phyloP scores from a whole-genome alignment of 2,329 filamentous ascomycete species.

The Thermochaetoides dissita region DNA sequence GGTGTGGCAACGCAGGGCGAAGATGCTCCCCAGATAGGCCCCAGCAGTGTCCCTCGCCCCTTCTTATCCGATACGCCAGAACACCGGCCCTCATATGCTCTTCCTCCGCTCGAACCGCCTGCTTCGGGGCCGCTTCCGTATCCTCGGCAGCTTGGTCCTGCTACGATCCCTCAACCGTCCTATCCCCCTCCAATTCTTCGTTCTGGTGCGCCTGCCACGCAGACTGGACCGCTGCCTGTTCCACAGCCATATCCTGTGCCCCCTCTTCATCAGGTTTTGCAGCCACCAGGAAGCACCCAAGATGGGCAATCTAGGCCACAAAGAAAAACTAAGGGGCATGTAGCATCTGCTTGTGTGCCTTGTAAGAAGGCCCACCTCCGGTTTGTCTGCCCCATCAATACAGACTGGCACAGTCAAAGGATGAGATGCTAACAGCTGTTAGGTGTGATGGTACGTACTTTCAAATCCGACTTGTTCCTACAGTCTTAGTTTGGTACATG shows the following conservation, averaged over 20 bases:
- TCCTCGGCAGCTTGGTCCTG: conserved; percentile 16
- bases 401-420: conserved; percentile 1
- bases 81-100: conserved; percentile 28
- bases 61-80: conserved; percentile 24
- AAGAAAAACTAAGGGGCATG: conserved; percentile 64
- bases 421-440: conserved; percentile 20
- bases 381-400: conserved; percentile 22
- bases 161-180: too few species aligned
- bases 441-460: conserved; percentile 51
- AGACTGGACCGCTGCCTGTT: conserved; percentile 22
- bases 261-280: conserved; percentile 21
- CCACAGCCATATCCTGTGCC: conserved; percentile 20
- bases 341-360: conserved; percentile 71
- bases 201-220: too few species aligned
- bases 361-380: conserved; percentile 73
- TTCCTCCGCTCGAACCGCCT: conserved; percentile 26
- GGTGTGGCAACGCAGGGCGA: conserved; percentile 23
- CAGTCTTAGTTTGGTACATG: background rate
- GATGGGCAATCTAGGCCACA: conserved; percentile 46
- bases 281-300: conserved; percentile 23
- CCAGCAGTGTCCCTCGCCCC: conserved; percentile 18
- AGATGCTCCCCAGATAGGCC: conserved; percentile 19
- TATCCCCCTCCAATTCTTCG: too few species aligned
- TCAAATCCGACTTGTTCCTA: background rate
- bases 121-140: conserved; percentile 22